A percentile compares a stretch with the other conserved stretches of the same genome.
phyloP scores from a whole-genome alignment of 2,329 filamentous ascomycete species.

The Coniochaeta sp. region DNA sequence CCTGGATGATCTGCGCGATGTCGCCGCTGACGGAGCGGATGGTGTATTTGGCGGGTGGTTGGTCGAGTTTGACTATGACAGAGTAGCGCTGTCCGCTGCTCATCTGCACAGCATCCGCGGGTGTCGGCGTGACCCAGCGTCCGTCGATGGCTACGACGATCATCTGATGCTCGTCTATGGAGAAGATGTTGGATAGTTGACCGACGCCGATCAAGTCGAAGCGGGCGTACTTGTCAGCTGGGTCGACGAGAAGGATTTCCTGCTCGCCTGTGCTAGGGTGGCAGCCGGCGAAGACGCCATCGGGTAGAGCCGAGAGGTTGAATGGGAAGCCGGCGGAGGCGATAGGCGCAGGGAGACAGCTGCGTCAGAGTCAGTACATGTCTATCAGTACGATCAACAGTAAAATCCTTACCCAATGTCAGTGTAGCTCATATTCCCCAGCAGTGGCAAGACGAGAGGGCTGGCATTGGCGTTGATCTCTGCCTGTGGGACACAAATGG shows the following conservation, averaged over 20 bases:
- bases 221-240: neutral
- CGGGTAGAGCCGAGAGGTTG: neutral
- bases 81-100: constrained; percentile 28
- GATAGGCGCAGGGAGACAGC: neutral
- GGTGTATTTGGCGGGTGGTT: constrained; percentile 25
- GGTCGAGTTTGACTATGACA: constrained; percentile 31
- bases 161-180: constrained; percentile 34
- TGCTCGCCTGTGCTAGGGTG: neutral
- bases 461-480: neutral
- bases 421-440: neutral
- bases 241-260: neutral
- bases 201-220: neutral
- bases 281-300: neutral
- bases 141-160: constrained; percentile 36
- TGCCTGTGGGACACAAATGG: neutral
- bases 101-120: constrained; percentile 10
- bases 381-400: neutral
- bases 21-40: constrained; percentile 19
- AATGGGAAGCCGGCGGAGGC: neutral
- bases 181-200: constrained; percentile 13
- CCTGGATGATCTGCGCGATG: constrained; percentile 13
- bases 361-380: neutral
- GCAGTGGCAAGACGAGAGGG: neutral
- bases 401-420: neutral
- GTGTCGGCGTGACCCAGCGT: constrained; percentile 30